phyloP scores from a whole-genome alignment of 805 yeast species.

The Starmera amethionina region DNA sequence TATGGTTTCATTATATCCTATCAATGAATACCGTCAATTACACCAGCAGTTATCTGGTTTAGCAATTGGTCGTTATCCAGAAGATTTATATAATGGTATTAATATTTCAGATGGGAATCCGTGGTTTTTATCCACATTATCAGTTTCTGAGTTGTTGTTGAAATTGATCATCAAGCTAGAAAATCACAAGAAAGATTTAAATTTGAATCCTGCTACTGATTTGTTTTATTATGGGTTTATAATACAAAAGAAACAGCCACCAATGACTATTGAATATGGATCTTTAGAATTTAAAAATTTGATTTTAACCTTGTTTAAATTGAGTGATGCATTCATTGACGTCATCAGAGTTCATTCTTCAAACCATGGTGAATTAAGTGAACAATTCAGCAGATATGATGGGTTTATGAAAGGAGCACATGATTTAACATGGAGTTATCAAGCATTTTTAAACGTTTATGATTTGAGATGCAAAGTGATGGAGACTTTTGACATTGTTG shows the following conservation, averaged over 20 bases:
- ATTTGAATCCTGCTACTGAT: conserved; percentile 23
- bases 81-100: conserved; percentile 76
- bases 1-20: conserved; percentile 70
- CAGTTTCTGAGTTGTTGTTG: conserved; percentile 57
- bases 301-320: conserved; percentile 35
- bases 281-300: conserved; percentile 36
- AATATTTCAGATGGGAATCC: conserved; percentile 78
- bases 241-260: conserved; percentile 8
- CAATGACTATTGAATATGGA: conserved; percentile 17
- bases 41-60: conserved; percentile 38
- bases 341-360: conserved; percentile 52
- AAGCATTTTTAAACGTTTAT: conserved; percentile 61
- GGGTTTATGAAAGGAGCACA: conserved; percentile 88
- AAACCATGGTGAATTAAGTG: conserved; percentile 67
- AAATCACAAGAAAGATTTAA: conserved; percentile 30
- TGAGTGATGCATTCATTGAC: conserved; percentile 59
- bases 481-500: conserved; percentile 1
- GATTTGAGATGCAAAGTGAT: conserved; percentile 48
- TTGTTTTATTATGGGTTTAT: conserved; percentile 23
- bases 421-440: conserved; percentile 86
- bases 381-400: conserved; percentile 71
- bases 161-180: conserved; percentile 39
- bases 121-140: conserved; percentile 76
- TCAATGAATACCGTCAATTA: conserved; percentile 31
- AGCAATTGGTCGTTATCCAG: conserved; percentile 88